A percentile compares a stretch with the other conserved stretches of the same genome.
These are phyloP conservation scores for Mortierella hygrophila DNA, from an alignment of 192 early-diverging fungal genomes.

Conservation along the genomic window DNA sequence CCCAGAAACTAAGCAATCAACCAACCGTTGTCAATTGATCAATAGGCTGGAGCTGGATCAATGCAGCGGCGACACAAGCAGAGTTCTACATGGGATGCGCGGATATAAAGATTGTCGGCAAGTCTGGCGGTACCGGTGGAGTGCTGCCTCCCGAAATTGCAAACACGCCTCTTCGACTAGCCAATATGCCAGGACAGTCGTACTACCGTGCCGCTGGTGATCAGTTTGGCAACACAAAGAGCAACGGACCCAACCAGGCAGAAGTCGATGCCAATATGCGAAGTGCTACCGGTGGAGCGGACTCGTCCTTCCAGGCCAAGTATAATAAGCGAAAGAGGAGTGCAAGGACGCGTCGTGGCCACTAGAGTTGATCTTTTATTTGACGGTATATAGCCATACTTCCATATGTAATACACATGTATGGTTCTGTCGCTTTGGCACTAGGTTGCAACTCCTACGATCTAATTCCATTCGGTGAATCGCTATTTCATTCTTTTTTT, in stretches of 20 bases:
- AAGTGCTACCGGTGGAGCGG: conserved; percentile 22
- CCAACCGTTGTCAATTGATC: neutral
- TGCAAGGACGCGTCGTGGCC: neutral
- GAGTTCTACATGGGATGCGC: conserved; percentile 85
- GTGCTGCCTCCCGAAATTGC: conserved; percentile 52
- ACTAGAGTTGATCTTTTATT: neutral
- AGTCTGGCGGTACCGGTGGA: conserved; percentile 7
- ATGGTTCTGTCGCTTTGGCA: too few relatives aligned
- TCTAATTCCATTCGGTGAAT: neutral
- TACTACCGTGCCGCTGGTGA: conserved; percentile 41
- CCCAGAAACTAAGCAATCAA: neutral
- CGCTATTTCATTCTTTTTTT: too few relatives aligned
- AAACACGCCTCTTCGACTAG: conserved; percentile 18
- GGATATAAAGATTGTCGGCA: conserved; percentile 73
- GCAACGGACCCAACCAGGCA: conserved; percentile 21
- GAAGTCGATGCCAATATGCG: conserved; percentile 29
- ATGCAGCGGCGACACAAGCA: conserved; percentile 71
- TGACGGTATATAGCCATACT: neutral
- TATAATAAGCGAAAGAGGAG: conserved; percentile 7
- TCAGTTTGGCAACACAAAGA: conserved; percentile 35
- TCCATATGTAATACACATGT: neutral
- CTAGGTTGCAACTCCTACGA: neutral
- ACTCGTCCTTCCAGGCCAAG: neutral
- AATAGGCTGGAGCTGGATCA: conserved; percentile 78
- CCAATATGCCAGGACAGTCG: conserved; percentile 44